Base-by-base conservation (phyloP, 140 eudicot species). In the Stevia rebaudiana region DNA sequence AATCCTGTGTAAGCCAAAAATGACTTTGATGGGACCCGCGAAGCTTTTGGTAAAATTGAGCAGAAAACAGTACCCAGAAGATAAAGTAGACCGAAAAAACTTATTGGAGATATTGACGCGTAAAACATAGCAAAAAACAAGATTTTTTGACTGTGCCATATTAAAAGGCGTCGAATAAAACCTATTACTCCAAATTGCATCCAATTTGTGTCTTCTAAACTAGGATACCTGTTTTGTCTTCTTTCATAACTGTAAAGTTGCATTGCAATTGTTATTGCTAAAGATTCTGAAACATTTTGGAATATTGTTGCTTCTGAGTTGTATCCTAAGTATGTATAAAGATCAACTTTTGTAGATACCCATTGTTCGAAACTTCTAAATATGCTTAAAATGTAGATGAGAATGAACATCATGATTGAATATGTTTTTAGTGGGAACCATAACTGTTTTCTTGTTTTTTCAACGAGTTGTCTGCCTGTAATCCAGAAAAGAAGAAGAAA, bases 221-320 rank as follows among this genome's bases (percentile, higher is more conserved):
- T 69, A 24, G 50, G 58, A 63, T 63, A 74, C 80, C 88, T 83
- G 82, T 89, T 94, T 79, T 94, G 88, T 77, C 99, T 79, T 81
- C 99, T 89, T 75, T 94, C 99, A 19, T 94, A 94, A 81, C 99
- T 94, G 70, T 88, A 94, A 66, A 94, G 97, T 80, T 94, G 99
- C 99, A 94, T 94, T 73, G 92, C 99, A 65, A 88, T 86, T 58
- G 92, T 74, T 30, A 94, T 80, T 56, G 99, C 99, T 46, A 94
- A 81, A 24, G 99, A 80, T 69, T 88, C 97, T 80, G 90, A 88
- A 33, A 94, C 77, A 73, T 94, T 94, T 51, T 85, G 72, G 55
- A 88, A 70, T 51, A 88, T 68, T 5, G 94, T 73, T 71, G 90
- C 86, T 65, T 86, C 80, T 28, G 95, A 74, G 13, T 86, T 78